Base-by-base conservation (phyloP, 2,329 filamentous ascomycete genomes). In the Anthostomella pinea region DNA sequence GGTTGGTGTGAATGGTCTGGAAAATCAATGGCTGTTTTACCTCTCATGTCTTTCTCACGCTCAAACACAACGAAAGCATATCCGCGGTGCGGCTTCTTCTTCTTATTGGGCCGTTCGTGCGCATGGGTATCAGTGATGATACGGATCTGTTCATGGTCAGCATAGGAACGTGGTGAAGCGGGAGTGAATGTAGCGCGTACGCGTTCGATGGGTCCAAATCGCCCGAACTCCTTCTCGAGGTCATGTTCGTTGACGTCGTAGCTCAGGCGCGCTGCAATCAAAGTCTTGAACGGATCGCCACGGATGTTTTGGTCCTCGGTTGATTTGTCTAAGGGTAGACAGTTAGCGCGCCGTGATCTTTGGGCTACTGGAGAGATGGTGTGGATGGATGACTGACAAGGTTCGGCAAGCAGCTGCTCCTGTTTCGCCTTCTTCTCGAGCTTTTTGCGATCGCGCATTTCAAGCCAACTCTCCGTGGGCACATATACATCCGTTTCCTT, bases 41-140 rank as follows among this genome's bases (percentile, higher is more conserved):
- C 89, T 88, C 94, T 94, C 90, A 97, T 96, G 63, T 97, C 93
- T 67, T 91, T 90, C 68, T 97, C 93, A 63, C 87, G 84, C 67
- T 97, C 91, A 61, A 91, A 98, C 36, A 97, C 87, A 52, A 98
- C 85, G 60, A 98, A 98, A 44, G 88, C 93, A 65, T 98, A 98
- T 45, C 93, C 93, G 56, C 84, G 77, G 58, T 94, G 87, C 33
- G 83, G 70, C 69, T 89, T 89, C 59, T 84, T 84, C 60, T 87
- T 83, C 67, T 90, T 88, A 56, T 83, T 85, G 38, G 75, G 79
- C 63, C 75, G 84, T 58, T 77, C 77, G 51, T 75, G 67, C 43
- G 80, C 75, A 52, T 87, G 80, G 4, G 81, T 83, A 60, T 95
- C 85, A 55, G 80, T 80, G 51, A 96, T 79, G 53, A 95, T 87